Evolutionary conservation across 805 yeast species (phyloP), one percentile per base, ranked within the genome.

Genomic region (Candida maltosa): DNA sequence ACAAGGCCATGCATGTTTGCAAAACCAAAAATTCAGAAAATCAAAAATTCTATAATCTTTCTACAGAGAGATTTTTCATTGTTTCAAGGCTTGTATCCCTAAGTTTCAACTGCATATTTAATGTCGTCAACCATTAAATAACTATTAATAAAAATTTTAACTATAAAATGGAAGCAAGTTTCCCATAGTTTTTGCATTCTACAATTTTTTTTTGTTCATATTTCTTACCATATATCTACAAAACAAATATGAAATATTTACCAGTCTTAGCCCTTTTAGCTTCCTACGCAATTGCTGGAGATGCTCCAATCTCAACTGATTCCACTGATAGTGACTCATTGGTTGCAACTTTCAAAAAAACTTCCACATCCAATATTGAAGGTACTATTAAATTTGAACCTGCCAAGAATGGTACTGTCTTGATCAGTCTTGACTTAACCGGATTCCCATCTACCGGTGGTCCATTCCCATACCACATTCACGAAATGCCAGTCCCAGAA

Each of bases 391-490:
- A 40, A 14, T 65, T 66, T 38, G 39, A 51, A 17, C 43, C 59
- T 12, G 48, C 56, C 22, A 21, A 42, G 20, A 54, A 62, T 39
- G 70, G 70, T 9, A 38, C 60, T 6, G 65, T 65, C 12, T 39
- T 40, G 24, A 63, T 65, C 7, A 37, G 42, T 16, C 65, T 63
- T n/a, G 52, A 61, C 33, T 32, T 65, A 22, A 26, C 44, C 8
- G 56, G 52, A 19, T 58, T 66, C 44, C 71, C 70, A 8, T 22
- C 41, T 11, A 19, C 41, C 3, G 67, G 67, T 16, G 69, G 69
- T 12, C 68, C 69, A 18, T 66, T 63, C 55, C 37, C 50, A 25
- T 66, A 66, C 56, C 69, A 63, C 44, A 52, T 66, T 38, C 70
- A 66, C 46, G 49, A 56, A 34, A 34, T 39, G 22, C 57, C 65